phyloP scores from a whole-genome alignment of 257 asterid genomes.

The Solanum clarkiae region DNA sequence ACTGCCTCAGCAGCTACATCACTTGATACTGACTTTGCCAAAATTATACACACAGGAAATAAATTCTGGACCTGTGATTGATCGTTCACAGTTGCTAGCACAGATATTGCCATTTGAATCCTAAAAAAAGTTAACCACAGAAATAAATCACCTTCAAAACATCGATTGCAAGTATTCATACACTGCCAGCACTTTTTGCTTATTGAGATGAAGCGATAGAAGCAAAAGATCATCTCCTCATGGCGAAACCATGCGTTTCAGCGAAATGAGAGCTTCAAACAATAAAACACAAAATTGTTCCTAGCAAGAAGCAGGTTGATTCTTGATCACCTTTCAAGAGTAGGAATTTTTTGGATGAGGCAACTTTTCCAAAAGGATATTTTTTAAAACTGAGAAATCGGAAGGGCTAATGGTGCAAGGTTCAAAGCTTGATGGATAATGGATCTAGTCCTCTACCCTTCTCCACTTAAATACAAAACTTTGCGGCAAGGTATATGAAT shows the following conservation, averaged over 20 bases:
- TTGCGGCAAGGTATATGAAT: not conserved
- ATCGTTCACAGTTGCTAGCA: conserved; percentile 56
- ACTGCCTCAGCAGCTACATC: conserved; percentile 56
- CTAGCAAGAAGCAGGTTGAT: not conserved
- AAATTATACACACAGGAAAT: conserved; percentile 74
- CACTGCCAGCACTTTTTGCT: not conserved
- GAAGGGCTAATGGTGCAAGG: not conserved
- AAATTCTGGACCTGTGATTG: conserved; percentile 48
- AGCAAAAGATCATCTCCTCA: not conserved
- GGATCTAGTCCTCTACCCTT: not conserved
- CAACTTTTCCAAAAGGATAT: not conserved
- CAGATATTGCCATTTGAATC: conserved; percentile 74
- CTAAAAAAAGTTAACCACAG: conserved; percentile 15
- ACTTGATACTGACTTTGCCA: conserved; percentile 64
- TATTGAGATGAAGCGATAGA: not conserved
- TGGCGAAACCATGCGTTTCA: not conserved
- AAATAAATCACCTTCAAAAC: not conserved
- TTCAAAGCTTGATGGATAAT: not conserved
- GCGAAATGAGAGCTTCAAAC: not conserved
- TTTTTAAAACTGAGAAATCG: not conserved
- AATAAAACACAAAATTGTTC: not conserved
- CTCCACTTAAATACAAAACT: not conserved
- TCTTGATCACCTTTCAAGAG: not conserved
- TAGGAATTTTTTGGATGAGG: not conserved
- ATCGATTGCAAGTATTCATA: not conserved